These are phyloP conservation scores for Ogataea trehaloabstinens DNA, from an alignment of 805 yeast genomes.

Conservation along the genomic window DNA sequence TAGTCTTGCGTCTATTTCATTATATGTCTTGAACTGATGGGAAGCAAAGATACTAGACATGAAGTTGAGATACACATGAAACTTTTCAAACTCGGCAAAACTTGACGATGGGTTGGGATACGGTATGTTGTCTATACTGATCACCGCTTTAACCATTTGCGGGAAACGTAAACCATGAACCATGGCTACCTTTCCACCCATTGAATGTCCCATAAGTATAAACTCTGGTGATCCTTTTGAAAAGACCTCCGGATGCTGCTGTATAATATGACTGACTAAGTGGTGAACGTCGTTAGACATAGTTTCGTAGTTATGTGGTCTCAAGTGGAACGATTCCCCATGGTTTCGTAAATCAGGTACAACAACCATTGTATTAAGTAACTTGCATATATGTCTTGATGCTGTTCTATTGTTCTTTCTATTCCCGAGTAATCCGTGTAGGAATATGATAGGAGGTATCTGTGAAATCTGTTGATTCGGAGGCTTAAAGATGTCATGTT, in stretches of 20 bases:
- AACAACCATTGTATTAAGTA: conserved; percentile 53
- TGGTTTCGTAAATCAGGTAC: conserved; percentile 84
- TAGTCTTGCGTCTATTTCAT: conserved; percentile 60
- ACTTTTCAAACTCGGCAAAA: conserved; percentile 29
- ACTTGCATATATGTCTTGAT: conserved; percentile 49
- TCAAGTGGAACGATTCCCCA: conserved; percentile 79
- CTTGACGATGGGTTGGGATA: conserved; percentile 43
- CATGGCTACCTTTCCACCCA: conserved; percentile 96
- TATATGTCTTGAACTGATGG: conserved; percentile 7
- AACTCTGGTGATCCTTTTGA: conserved; percentile 46
- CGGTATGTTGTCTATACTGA: conserved; percentile 84
- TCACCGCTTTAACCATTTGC: conserved; percentile 51
- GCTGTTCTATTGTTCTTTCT: conserved; percentile 75
- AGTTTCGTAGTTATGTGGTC: conserved; percentile 67
- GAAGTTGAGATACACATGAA: conserved; percentile 23
- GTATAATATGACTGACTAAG: conserved; percentile 36
- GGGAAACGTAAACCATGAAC: conserved; percentile 70
- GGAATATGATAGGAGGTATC: conserved; percentile 62
- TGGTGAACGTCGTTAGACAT: conserved; percentile 78
- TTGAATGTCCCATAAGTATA: conserved; percentile 67
- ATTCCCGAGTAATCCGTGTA: conserved; percentile 90
- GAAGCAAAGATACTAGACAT: conserved; percentile 8
- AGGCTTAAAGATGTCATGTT: conserved; percentile 9
- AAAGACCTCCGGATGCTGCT: conserved; percentile 8
- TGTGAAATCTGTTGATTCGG: background rate